Conservation (phyloP, 2,329 filamentous ascomycete species). For the Phoma sp. region DNA sequence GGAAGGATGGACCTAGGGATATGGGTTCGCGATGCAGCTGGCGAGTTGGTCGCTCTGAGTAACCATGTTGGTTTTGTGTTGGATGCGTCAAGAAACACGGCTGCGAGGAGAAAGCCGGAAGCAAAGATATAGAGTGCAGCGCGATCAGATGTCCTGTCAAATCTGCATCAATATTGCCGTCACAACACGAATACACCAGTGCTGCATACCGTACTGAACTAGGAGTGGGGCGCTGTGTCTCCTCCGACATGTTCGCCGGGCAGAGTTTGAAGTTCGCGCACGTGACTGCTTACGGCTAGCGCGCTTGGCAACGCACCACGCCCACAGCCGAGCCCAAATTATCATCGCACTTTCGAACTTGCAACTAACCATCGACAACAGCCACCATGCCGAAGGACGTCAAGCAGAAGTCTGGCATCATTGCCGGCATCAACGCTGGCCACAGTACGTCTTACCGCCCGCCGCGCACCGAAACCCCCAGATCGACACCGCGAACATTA, state of each 20-base stretch:
- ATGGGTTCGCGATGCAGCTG: slow-evolving; percentile 66
- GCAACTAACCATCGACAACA: slow-evolving; percentile 39
- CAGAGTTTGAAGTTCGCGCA: slow-evolving; percentile 14
- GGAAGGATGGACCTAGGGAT: slow-evolving; percentile 79
- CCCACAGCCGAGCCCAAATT: slow-evolving; percentile 31
- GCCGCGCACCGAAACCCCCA: slow-evolving; percentile 21
- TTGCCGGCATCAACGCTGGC: slow-evolving; percentile 69
- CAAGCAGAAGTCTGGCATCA: slow-evolving; percentile 61
- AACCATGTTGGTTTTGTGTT: slow-evolving; percentile 72
- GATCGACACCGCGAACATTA: slow-evolving; percentile 17
- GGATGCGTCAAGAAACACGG: slow-evolving; percentile 67
- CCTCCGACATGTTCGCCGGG: neutral
- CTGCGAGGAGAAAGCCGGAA: slow-evolving; percentile 53
- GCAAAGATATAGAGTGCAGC: slow-evolving; percentile 40
- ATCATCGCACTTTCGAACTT: slow-evolving; percentile 16
- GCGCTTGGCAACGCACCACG: slow-evolving; percentile 25
- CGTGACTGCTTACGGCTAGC: slow-evolving; percentile 28
- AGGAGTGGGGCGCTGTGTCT: neutral
- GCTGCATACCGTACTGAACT: neutral
- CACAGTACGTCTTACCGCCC: slow-evolving; percentile 62
- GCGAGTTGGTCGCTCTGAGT: slow-evolving; percentile 71
- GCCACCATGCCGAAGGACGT: slow-evolving; percentile 60
- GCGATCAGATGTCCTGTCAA: neutral
- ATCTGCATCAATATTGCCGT: neutral
- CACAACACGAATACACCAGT: neutral